Conservation (phyloP, 2,329 filamentous ascomycete genomes). For the Lecanoromycetidae sp. region DNA sequence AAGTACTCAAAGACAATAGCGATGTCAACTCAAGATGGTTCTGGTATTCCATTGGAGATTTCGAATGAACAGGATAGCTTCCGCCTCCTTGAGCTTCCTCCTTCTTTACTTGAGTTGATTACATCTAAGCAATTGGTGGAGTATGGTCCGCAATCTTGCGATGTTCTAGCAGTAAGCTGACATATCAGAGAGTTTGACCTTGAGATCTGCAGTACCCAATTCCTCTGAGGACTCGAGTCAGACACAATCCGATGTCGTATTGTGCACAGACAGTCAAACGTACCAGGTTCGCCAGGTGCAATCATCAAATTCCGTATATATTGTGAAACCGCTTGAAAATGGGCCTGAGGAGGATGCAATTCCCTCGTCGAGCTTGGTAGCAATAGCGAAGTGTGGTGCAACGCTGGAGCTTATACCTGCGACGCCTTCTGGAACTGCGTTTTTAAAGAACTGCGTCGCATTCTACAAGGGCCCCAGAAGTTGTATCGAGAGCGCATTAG, state of each 20-base stretch:
- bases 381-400: constrained; percentile 34
- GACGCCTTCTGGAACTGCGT: constrained; percentile 6
- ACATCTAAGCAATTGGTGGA: constrained; percentile 34
- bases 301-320: constrained; percentile 51
- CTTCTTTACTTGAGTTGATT: constrained; percentile 44
- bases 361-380: constrained; percentile 22
- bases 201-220: constrained; percentile 29
- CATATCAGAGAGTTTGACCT: constrained; percentile 26
- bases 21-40: constrained; percentile 34
- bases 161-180: constrained; percentile 8
- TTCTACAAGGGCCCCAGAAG: constrained; percentile 6
- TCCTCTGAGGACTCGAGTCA: constrained; percentile 16
- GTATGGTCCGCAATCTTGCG: constrained; percentile 24
- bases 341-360: background rate
- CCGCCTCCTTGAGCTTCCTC: constrained; percentile 48
- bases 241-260: constrained; percentile 36
- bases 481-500: background rate
- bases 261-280: constrained; percentile 46
- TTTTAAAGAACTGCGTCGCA: constrained; percentile 18
- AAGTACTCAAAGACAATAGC: no score
- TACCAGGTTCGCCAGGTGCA: constrained; percentile 53
- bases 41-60: constrained; percentile 33
- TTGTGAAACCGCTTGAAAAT: constrained; percentile 35
- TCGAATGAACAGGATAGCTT: constrained; percentile 39
- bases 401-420: constrained; percentile 33